Evolutionary conservation across 495 filamentous ascomycete species (phyloP).

Genomic region (Xylaria longipes): DNA sequence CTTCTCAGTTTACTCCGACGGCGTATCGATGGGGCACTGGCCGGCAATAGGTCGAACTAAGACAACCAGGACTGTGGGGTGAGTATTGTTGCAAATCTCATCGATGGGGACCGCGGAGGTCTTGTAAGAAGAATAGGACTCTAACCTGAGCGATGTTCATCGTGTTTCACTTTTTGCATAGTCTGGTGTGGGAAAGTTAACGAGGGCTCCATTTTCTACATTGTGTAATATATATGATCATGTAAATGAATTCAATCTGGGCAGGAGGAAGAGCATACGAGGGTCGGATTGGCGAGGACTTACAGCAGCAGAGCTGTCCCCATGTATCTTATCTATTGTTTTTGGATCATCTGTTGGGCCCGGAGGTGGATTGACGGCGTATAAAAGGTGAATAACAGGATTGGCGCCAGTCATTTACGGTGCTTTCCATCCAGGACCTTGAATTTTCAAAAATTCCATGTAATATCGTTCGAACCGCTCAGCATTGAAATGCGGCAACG

Average conservation of each 20-base stretch:
- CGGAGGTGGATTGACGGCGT: neutral
- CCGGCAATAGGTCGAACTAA: neutral
- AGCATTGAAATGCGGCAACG: slow-evolving; percentile 83
- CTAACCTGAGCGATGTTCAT: neutral
- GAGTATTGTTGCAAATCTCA: neutral
- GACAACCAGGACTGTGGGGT: neutral
- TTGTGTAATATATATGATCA: neutral
- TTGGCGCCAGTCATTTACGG: neutral
- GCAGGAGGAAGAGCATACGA: neutral
- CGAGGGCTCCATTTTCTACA: neutral
- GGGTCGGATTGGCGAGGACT: neutral
- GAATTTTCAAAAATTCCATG: slow-evolving; percentile 28
- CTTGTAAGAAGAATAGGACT: neutral
- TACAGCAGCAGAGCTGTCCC: slow-evolving; percentile 13
- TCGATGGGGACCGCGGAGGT: neutral
- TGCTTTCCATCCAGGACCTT: neutral
- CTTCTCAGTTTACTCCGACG: slow-evolving; percentile 23
- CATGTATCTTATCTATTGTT: slow-evolving; percentile 1
- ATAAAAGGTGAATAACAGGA: neutral
- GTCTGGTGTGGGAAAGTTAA: slow-evolving; percentile 1
- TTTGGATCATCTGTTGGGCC: neutral
- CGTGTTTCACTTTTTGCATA: neutral
- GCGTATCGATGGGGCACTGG: slow-evolving; percentile 21
- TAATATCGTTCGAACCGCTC: slow-evolving; percentile 13
- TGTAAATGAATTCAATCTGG: slow-evolving; percentile 1